Evolutionary conservation across 352 stramenopile genomes (phyloP), one percentile per base, ranked within the genome.

Genomic region (Elongisporangium senticosum): DNA sequence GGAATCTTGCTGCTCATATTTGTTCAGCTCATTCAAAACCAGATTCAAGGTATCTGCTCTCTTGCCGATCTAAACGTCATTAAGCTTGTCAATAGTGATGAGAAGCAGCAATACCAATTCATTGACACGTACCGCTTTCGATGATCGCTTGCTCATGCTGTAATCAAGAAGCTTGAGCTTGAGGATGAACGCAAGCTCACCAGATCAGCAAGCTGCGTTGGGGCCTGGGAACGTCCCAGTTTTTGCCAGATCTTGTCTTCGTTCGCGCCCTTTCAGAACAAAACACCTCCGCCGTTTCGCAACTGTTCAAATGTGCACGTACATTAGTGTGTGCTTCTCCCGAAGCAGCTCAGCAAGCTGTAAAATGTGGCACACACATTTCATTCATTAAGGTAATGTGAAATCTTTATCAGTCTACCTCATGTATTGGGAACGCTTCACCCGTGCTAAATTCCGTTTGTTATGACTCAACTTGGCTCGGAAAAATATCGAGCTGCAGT

Each of bases 1-100:
- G 17, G 33, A 59, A 51, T 65, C 64, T 20, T 83, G 67, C 60
- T 56, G 69, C 17, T 85, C 76, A 50, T 87, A 91, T 47, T 82
- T 79, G 63, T 83, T 69, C 24, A 92, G 68, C 24, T 79, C 78
- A 47, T 68, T 70, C n/a, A 79, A 68, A 22, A 89, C 67, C 21
- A 87, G 79, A 37, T 72, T 78, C 5, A 90, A 59, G 51, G 79
- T 86, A n/a, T 72, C 72, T 22, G 58, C 60, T 51, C 72, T 72
- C 28, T 11, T 66, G 50, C 52, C 56, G 51, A 48, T 50, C 68
- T n/a, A 10, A 49, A 28, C 3, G 24, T 7, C 51, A 48, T 15
- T 7, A 26, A 47, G 23, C 65, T 51, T 14, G 53, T 55, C 20
- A 26, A 56, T 33, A 61, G n/a, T n/a, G 6, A 28, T 51, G 19